These are phyloP conservation scores for Astragalus glycyphyllos DNA, from an alignment of 306 rosid species.

Conservation along the genomic window DNA sequence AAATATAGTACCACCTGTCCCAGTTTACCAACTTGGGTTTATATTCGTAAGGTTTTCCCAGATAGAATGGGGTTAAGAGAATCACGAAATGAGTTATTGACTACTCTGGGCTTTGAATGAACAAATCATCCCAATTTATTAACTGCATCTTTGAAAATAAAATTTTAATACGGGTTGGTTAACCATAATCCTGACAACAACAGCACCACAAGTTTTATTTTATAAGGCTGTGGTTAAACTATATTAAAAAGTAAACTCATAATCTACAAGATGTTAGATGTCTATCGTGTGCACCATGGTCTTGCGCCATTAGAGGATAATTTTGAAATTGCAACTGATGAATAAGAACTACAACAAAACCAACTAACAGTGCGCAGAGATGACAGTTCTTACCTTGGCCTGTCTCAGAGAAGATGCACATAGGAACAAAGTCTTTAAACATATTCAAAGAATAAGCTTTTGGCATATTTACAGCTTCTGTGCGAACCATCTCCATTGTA, in stretches of 20 bases:
- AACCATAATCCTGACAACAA: conserved; percentile 9
- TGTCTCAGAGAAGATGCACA: conserved; percentile 89
- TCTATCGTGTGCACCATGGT: conserved; percentile 11
- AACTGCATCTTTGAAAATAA: too few relatives aligned
- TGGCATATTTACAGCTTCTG: conserved; percentile 66
- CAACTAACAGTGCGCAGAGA: conserved; percentile 21
- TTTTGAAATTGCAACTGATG: conserved; percentile 26
- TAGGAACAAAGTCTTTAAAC: conserved; percentile 94
- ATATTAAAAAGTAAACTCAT: too few relatives aligned
- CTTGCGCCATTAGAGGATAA: conserved; percentile 18
- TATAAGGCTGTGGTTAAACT: background rate
- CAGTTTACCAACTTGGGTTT: background rate
- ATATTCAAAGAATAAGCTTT: conserved; percentile 81
- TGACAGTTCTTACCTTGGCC: conserved; percentile 70
- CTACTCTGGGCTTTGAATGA: background rate
- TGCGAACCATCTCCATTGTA: conserved; percentile 86
- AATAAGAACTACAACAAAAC: conserved; percentile 1
- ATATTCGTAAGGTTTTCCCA: background rate
- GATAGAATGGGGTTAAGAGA: background rate
- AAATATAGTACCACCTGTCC: background rate
- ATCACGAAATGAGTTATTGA: background rate
- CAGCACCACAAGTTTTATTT: conserved; percentile 11
- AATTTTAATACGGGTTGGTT: too few relatives aligned
- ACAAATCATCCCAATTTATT: background rate
- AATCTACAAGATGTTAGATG: conserved; percentile 17